These are phyloP conservation scores for Hevea brasiliensis DNA, from an alignment of 345 rosid genomes.

Conservation along the genomic window DNA sequence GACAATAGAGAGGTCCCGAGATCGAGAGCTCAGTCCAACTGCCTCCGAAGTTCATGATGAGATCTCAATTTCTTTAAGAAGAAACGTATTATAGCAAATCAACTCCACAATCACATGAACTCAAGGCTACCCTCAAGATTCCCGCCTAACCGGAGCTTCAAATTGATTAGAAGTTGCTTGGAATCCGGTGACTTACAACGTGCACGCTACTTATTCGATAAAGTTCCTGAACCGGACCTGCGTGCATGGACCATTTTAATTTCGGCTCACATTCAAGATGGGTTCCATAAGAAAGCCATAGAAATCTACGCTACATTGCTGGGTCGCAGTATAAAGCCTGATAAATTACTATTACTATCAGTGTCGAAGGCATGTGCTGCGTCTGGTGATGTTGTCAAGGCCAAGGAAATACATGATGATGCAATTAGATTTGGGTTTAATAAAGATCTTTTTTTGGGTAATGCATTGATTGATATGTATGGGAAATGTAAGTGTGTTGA, in stretches of 20 bases:
- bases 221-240: slow-evolving; percentile 31
- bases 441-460: slow-evolving; percentile 22
- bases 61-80: not conserved
- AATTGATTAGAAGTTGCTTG: not conserved
- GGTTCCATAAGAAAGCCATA: slow-evolving; percentile 23
- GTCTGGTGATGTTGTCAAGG: slow-evolving; percentile 22
- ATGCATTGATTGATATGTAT: slow-evolving; percentile 37
- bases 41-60: not conserved
- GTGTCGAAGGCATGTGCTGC: slow-evolving; percentile 25
- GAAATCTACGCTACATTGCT: slow-evolving; percentile 4
- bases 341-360: slow-evolving; percentile 20
- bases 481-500: slow-evolving; percentile 25
- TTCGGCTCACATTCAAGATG: slow-evolving; percentile 20
- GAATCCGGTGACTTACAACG: slow-evolving; percentile 14
- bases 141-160: slow-evolving; percentile 6
- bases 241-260: slow-evolving; percentile 27
- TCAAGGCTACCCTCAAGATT: not conserved
- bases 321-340: slow-evolving; percentile 13
- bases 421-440: slow-evolving; percentile 9
- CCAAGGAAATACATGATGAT: slow-evolving; percentile 29
- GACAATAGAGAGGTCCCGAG: no score
- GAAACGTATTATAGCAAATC: not conserved
- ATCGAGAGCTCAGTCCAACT: no score
- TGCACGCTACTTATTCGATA: slow-evolving; percentile 32
- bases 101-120: slow-evolving; percentile 13